Evolutionary conservation across 495 filamentous ascomycete genomes (phyloP).

Genomic region (Jackrogersella multiformis): DNA sequence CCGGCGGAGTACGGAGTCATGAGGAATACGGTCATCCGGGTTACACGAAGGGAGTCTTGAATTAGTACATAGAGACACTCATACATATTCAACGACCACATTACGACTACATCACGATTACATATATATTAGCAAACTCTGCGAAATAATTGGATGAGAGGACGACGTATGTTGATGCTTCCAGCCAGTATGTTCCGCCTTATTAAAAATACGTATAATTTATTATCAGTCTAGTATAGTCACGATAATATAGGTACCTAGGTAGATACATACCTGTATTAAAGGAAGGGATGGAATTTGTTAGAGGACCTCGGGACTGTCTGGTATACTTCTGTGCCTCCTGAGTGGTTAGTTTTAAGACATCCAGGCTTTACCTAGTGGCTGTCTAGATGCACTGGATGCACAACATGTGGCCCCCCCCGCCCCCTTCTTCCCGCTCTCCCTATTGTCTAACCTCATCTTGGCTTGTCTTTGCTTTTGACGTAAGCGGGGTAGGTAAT

Average conservation of each 20-base stretch:
- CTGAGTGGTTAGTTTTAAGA: conserved; percentile 14
- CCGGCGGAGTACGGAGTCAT: conserved; percentile 15
- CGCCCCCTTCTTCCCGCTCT: neutral
- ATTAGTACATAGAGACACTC: neutral
- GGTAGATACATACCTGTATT: neutral
- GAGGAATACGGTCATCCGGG: neutral
- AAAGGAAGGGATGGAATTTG: neutral
- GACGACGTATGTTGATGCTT: neutral
- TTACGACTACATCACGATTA: too few relatives aligned
- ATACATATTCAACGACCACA: neutral
- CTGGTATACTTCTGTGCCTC: conserved; percentile 1
- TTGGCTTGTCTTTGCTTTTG: conserved; percentile 11
- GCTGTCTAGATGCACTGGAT: neutral
- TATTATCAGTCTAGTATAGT: neutral
- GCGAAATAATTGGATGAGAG: neutral
- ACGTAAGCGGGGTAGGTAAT: conserved; percentile 19
- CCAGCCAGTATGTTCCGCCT: neutral
- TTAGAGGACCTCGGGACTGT: neutral
- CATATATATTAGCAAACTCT: neutral
- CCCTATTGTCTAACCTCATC: neutral
- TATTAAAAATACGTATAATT: neutral
- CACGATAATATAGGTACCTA: too few relatives aligned
- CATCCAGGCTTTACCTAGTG: neutral
- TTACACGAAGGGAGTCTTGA: neutral
- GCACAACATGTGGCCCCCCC: neutral